A percentile compares a stretch with the other conserved stretches of the same genome.
These are phyloP conservation scores for Cichorium intybus DNA, from an alignment of 140 eudicot genomes.

Conservation along the genomic window DNA sequence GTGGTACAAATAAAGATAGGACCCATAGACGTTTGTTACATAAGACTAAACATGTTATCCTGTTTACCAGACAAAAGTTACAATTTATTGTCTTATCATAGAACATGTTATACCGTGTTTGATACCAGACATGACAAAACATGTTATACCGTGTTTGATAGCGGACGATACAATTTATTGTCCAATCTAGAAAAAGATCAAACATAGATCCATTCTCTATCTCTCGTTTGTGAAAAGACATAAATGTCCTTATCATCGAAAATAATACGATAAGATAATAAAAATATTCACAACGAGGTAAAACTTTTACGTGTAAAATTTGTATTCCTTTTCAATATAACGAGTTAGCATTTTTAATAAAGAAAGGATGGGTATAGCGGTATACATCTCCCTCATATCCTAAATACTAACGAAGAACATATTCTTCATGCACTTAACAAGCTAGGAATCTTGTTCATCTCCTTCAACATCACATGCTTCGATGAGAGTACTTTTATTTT, in stretches of 20 bases:
- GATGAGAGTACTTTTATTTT: slow-evolving; percentile 27
- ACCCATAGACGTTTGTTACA: too few species aligned
- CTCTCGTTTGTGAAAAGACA: too few species aligned
- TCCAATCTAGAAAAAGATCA: too few species aligned
- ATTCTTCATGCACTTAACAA: slow-evolving; percentile 52
- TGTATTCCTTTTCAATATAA: slow-evolving; percentile 7
- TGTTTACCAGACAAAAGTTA: too few species aligned
- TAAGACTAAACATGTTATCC: too few species aligned
- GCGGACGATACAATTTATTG: too few species aligned
- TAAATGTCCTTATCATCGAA: too few species aligned
- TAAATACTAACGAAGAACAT: slow-evolving; percentile 37
- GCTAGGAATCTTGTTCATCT: slow-evolving; percentile 55
- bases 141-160: too few species aligned
- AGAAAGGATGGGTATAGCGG: not conserved
- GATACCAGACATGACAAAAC: too few species aligned
- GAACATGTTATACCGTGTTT: too few species aligned
- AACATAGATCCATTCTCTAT: too few species aligned
- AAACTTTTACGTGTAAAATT: slow-evolving; percentile 18
- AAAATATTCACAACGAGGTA: slow-evolving; percentile 4
- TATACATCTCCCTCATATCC: slow-evolving; percentile 7
- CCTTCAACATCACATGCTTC: slow-evolving; percentile 31
- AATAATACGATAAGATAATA: too few species aligned
- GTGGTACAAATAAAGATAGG: slow-evolving; percentile 2
- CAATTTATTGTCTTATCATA: not conserved
- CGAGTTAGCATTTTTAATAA: slow-evolving; percentile 5